A percentile compares a stretch with the other conserved stretches of the same genome.
Evolutionary conservation across 139 green algal genomes (phyloP).

Genomic region (Closterium sp.): DNA sequence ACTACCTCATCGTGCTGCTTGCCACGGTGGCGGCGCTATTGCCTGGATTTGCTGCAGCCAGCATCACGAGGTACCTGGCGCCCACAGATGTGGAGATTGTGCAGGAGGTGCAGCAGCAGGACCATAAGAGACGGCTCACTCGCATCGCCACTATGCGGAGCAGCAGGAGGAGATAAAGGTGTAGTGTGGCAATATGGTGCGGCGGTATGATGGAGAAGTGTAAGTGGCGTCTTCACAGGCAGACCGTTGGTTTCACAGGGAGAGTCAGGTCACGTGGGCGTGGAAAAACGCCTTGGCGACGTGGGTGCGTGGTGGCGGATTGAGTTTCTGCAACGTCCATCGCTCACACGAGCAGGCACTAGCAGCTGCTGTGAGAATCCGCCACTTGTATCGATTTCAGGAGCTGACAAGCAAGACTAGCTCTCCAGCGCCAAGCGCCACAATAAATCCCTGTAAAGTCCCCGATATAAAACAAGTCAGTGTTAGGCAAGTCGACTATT

Average conservation of each 20-base stretch:
- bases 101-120: background rate
- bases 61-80: background rate
- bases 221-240: too few relatives aligned
- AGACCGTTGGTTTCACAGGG: too few relatives aligned
- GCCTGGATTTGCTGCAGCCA: background rate
- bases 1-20: conserved; percentile 34
- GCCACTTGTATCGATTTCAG: too few relatives aligned
- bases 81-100: background rate
- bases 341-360: too few relatives aligned
- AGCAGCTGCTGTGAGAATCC: too few relatives aligned
- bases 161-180: background rate
- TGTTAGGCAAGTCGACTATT: background rate
- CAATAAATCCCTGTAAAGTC: background rate
- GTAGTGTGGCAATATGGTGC: too few relatives aligned
- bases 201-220: too few relatives aligned
- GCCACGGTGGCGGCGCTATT: conserved; percentile 13
- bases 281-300: too few relatives aligned
- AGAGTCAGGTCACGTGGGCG: too few relatives aligned
- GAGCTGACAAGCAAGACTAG: too few relatives aligned
- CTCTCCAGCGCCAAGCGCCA: background rate
- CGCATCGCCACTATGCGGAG: background rate
- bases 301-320: too few relatives aligned
- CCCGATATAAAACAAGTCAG: background rate
- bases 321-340: too few relatives aligned
- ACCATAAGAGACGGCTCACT: background rate